Evolutionary conservation across 2,329 filamentous ascomycete species (phyloP), one percentile per base, ranked within the genome.

Genomic region (Xylariaceae sp.): DNA sequence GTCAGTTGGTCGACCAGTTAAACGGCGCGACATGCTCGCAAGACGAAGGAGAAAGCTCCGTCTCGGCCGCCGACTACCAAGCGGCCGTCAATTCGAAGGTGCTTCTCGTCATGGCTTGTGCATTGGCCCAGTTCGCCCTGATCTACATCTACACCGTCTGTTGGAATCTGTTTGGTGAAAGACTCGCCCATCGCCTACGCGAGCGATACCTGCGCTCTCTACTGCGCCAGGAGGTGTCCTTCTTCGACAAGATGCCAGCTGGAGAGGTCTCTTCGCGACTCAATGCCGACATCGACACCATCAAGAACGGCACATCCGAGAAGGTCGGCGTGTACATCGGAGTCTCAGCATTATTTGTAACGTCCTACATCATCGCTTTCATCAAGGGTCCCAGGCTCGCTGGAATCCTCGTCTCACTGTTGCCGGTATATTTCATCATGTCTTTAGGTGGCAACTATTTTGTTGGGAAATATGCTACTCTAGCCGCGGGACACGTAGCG

Each of bases 331-430:
- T 81, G 9, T 73, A 73, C 38, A 62, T 83, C 4, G 68, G 72
- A 16, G 76, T 71, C 19, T 48, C 78, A 4, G 74, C 77, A 0
- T 81, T 79, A 57, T 82, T 82, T 51, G 58, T 81, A 32, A 74
- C 78, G 0, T 74, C 78, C 0, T 81, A 80, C 47, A 67, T 81
- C 9, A 71, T 82, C 15, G 77, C 78, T 2, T 82, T 82, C 46
- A 73, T 79, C 56, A 78, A 80, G 50, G 70, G 79, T 44, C 66
- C 72, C 9, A 67, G 64, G 39, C 66, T 83, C 8, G 76, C 79
- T 11, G 77, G 69, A 3, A 79, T 81, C 53, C 60, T 83, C 19
- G 59, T 79, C 15, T 77, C 74, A 0, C 50, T 80, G 32, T 64
- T 80, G 7, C 77, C 76, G 0, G 73, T 74, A 6, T 79, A 73